Evolutionary conservation across 1,284 basidiomycete genomes (phyloP).

Genomic region (Irpex sp.): DNA sequence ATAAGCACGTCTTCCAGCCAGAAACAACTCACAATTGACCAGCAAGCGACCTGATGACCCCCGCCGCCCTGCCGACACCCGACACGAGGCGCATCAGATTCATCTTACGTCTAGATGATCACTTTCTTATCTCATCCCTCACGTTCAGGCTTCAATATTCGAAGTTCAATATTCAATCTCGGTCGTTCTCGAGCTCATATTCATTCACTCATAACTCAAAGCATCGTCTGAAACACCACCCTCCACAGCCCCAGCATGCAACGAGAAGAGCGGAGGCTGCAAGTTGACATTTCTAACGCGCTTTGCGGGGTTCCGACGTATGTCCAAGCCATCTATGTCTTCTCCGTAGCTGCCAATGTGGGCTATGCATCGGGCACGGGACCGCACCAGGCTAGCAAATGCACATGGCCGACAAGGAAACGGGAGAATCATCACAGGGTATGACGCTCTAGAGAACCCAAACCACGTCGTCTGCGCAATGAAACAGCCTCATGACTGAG

Average conservation of each 20-base stretch:
- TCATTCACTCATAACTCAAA: background rate
- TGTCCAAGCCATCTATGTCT: background rate
- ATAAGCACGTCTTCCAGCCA: background rate
- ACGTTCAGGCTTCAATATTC: background rate
- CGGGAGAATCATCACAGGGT: background rate
- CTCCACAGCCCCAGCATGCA: background rate
- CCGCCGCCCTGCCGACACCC: background rate
- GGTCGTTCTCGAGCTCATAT: no score
- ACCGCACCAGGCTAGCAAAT: background rate
- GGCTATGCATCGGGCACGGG: background rate
- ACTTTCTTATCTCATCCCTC: background rate
- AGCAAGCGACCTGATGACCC: background rate
- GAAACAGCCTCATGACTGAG: background rate
- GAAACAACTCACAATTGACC: constrained; percentile 1
- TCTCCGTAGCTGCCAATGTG: background rate
- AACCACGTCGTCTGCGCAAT: background rate
- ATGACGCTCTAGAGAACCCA: background rate
- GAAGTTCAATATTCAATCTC: background rate
- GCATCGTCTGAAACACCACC: background rate
- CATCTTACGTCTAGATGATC: background rate
- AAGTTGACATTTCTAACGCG: background rate
- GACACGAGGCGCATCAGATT: background rate
- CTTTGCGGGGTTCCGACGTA: background rate
- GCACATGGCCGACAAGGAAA: background rate
- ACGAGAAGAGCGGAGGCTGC: background rate